Base-by-base conservation (phyloP, 225 moss, liverwort and hornwort genomes). In the Polytrichum commune region DNA sequence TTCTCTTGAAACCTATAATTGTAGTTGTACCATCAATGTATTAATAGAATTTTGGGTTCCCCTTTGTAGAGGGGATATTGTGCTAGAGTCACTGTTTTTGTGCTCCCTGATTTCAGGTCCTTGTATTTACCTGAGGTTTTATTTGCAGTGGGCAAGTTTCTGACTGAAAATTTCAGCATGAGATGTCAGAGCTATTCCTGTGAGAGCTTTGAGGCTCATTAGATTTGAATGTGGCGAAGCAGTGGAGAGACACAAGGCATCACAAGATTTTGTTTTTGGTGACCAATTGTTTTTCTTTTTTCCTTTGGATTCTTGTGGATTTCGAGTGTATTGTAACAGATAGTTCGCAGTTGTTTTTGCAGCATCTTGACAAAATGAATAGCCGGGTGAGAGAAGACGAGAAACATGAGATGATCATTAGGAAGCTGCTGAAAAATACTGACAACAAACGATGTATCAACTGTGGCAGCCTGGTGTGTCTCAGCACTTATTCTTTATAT, bases 391-490 rank as follows among this genome's bases (percentile, higher is more conserved):
- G 92, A 80, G 96, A 93, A 80, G 96, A 96, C 55, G 96, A 93
- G 85, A 90, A 80, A 72, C 91, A 96, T 77, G 96, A 96, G 82
- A 83, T 81, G 88, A 90, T 86, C 66, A 93, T 96, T 57, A 90
- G 96, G 80, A 85, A 83, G 75, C 80, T 96, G 73, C 81, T 96
- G 27, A 96, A 96, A 82, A 90, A 81, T 68, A 77, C 85, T 67
- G 96, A 96, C 27, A 96, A 96, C 78, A 93, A 93, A 61, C 87
- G 87, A 88, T 96, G 96, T 73, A 96, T 96, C 84, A 96, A 96
- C 76, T 96, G 96, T 76, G 92, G 82, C 77, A 93, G 93, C 79
- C 73, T 91, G 91, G 96, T 96, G 24, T 85, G 91, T 88, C 1
- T 55, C 66, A 5, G 66, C 56, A 53, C 26, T 27, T 62, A 28